A percentile compares a stretch with the other conserved stretches of the same genome.
Evolutionary conservation across 495 filamentous ascomycete genomes (phyloP).

Genomic region (Penicillium cosmopolitanum): DNA sequence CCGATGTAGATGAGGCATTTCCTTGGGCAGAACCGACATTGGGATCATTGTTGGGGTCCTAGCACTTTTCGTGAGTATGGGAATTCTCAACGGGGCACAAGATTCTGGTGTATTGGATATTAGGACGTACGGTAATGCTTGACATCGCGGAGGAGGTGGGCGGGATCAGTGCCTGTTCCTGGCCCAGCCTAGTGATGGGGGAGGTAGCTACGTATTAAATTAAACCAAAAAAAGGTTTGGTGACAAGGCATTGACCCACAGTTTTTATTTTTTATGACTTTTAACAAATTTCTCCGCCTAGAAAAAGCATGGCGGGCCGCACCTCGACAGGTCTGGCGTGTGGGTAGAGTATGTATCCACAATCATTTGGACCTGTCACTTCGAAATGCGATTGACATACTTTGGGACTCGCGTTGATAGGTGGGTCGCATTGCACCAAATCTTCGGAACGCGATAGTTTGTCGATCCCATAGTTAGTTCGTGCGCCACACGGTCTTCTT

Average conservation of each 20-base stretch:
- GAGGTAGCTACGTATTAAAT: slow-evolving; percentile 2
- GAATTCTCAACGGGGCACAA: background rate
- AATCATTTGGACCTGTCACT: slow-evolving; percentile 39
- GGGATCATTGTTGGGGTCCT: slow-evolving; percentile 46
- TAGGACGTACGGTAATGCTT: slow-evolving; percentile 16
- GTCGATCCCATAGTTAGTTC: slow-evolving; percentile 27
- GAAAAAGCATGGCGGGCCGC: slow-evolving; percentile 22
- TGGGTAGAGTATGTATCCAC: slow-evolving; percentile 1
- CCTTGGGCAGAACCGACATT: slow-evolving; percentile 49
- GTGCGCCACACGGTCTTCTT: slow-evolving; percentile 15
- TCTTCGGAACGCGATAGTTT: slow-evolving; percentile 26
- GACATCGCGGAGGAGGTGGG: slow-evolving; percentile 14
- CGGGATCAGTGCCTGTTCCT: slow-evolving; percentile 5
- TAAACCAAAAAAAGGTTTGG: background rate
- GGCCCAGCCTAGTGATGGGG: background rate
- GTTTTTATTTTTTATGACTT: slow-evolving; percentile 8
- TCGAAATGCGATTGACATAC: slow-evolving; percentile 17
- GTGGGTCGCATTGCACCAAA: slow-evolving; percentile 21
- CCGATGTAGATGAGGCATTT: slow-evolving; percentile 43
- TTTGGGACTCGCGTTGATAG: slow-evolving; percentile 24
- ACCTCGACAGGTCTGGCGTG: slow-evolving; percentile 14
- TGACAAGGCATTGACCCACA: slow-evolving; percentile 13
- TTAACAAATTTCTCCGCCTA: slow-evolving; percentile 11
- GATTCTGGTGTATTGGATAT: background rate
- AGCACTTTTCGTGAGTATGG: background rate